A percentile compares a stretch with the other conserved stretches of the same genome.
phyloP scores from a whole-genome alignment of 306 rosid species.

The Luffa aegyptiaca region DNA sequence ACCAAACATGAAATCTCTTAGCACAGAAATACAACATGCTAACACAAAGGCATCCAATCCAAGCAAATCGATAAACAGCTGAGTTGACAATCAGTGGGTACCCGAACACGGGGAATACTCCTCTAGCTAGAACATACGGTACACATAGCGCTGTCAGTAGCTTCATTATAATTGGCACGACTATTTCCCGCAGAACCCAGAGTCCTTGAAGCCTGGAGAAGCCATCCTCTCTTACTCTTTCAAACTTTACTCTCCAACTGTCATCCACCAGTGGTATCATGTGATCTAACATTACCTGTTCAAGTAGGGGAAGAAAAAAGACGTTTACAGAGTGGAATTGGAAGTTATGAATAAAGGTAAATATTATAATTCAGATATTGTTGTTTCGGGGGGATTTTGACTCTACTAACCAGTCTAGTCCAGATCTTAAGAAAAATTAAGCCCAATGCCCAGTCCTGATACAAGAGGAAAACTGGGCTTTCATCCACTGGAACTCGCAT shows the following conservation, averaged over 20 bases:
- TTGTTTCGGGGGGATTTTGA: background rate
- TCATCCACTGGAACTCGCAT: slow-evolving; percentile 99
- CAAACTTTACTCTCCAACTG: slow-evolving; percentile 88
- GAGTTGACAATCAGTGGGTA: slow-evolving; percentile 92
- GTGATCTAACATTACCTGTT: slow-evolving; percentile 95
- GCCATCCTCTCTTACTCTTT: slow-evolving; percentile 95
- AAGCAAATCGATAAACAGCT: slow-evolving; percentile 94
- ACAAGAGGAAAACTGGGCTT: slow-evolving; percentile 95
- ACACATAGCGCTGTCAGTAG: slow-evolving; percentile 87
- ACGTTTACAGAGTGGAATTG: background rate
- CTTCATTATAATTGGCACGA: slow-evolving; percentile 88
- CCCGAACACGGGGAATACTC: slow-evolving; percentile 84
- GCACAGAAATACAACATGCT: slow-evolving; percentile 84
- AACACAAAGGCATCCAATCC: slow-evolving; percentile 88
- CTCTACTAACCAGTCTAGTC: slow-evolving; percentile 86
- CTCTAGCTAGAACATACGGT: slow-evolving; percentile 86
- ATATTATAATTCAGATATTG: too few species aligned
- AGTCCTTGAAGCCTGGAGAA: slow-evolving; percentile 94
- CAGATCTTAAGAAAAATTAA: slow-evolving; percentile 97
- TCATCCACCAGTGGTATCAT: slow-evolving; percentile 96
- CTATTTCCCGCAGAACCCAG: slow-evolving; percentile 95
- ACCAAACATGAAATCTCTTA: slow-evolving; percentile 94
- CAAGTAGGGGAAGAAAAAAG: background rate
- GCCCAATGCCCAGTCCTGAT: slow-evolving; percentile 99
- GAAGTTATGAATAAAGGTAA: background rate